Evolutionary conservation across 352 stramenopile genomes (phyloP), one percentile per base, ranked within the genome.

Genomic region (Pythium folliculosum): DNA sequence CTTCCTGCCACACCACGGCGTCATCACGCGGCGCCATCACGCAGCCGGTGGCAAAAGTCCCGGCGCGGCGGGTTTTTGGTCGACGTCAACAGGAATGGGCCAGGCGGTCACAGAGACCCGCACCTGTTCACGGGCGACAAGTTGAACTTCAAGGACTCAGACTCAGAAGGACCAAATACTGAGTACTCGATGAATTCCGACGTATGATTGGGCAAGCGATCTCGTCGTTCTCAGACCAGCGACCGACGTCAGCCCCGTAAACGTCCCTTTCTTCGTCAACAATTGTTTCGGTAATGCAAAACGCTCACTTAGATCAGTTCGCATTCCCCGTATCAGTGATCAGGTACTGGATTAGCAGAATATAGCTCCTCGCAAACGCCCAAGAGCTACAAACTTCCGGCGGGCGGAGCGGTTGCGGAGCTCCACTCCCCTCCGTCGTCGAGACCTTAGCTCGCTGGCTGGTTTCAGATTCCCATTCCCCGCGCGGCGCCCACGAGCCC

Each of bases 231-330:
- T 25, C 44, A 50, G 44, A 50, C 44, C 2, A 6, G 13, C 17
- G 19, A 14, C 16, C 44, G 1, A 50, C 44, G n/a, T 50, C 44
- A 25, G 14, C 14, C 44, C 44, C 44, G 44, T 50, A 50, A 50
- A 50, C 44, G 19, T 7, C 44, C 44, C 44, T 50, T 50, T 50
- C 44, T 50, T 50, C 44, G 44, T 50, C 44, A 50, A 50, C 44
- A 50, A 50, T 50, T 50, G 44, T 50, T 50, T 50, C 44, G 44
- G 44, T 50, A 50, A 50, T 50, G 44, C 44, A 50, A 50, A 50
- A 50, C 8, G 19, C 44, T 50, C 44, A 50, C 44, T 27, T 25
- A 50, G 23, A 27, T 10, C 19, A 50, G 44, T 50, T 25, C 17
- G 23, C 23, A 12, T 1, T 27, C 19, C 4, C 17, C 1, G 3